Evolutionary conservation across 306 rosid species (phyloP), one percentile per base, ranked within the genome.

Genomic region (Coriaria nepalensis): DNA sequence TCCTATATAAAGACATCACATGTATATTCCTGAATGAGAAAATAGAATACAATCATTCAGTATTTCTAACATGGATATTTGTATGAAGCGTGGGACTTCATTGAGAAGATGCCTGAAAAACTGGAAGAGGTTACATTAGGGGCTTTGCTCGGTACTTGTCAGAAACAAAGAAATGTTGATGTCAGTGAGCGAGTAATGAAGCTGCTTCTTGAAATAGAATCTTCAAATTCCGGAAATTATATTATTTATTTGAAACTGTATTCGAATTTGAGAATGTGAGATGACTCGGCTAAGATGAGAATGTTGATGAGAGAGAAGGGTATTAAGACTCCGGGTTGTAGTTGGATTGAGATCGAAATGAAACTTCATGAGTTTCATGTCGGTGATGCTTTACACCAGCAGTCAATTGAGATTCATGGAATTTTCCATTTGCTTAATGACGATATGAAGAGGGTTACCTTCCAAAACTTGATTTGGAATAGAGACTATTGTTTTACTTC

Each of bases 271-370:
- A 71, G 86, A 44, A 81, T 72, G 81, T 81, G 74, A 81, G 93
- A 84, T 6, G 95, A 84, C 50, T 81, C 97, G 11, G 97, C 97
- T 37, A 81, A 71, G 75, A 78, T 84, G 86, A 81, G 93, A 73
- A 57, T 72, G 62, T 63, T 88, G 70, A 88, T 88, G 97, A 81
- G 63, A 62, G 46, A 76, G 63, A 88, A 64, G 67, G 97, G 95
- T 66, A 79, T 88, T 53, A 84, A 88, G 73, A 81, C 90, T 66
- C 97, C 97, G 60, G 97, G 95, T 53, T 83, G 93, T 55, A 88
- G 97, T 69, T 88, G 97, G 97, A 81, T 88, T 58, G 95, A 79
- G 55, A 58, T 75, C 39, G 74, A 63, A 40, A 70, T 71, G 52
- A 80, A 76, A 55, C 68, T 78, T 63, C 82, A 75, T 44, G 97